Conservation (phyloP, 106 monocot genomes). For the Dendrobium chrysotoxum region DNA sequence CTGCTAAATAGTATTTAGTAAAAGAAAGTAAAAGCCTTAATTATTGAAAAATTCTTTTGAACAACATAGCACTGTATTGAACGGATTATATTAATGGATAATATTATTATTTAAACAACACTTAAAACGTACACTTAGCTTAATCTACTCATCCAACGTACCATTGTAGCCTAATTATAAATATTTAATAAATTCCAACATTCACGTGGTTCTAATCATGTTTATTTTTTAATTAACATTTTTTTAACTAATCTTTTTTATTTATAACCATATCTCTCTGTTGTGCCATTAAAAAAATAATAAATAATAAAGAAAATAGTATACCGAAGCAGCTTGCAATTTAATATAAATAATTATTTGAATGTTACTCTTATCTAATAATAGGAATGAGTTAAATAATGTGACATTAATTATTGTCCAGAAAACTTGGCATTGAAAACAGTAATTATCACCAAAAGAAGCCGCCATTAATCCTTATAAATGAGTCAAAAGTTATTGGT, state of each 20-base stretch:
- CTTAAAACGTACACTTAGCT: too few relatives aligned
- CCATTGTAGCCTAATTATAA: too few relatives aligned
- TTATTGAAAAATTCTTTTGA: too few relatives aligned
- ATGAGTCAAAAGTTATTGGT: not conserved
- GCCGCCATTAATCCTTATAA: not conserved
- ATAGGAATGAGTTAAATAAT: not conserved
- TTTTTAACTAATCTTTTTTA: not conserved
- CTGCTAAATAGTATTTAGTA: too few relatives aligned
- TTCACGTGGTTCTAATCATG: not conserved
- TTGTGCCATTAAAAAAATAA: too few relatives aligned
- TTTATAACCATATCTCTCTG: too few relatives aligned
- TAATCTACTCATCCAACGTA: too few relatives aligned
- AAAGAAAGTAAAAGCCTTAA: too few relatives aligned
- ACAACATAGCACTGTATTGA: too few relatives aligned
- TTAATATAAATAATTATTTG: not conserved
- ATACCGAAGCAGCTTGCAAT: not conserved
- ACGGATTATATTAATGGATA: too few relatives aligned
- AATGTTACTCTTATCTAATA: not conserved
- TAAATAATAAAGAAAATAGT: not conserved
- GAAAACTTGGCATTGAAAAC: not conserved
- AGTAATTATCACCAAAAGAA: not conserved
- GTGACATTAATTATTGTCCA: not conserved
- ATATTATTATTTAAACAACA: too few relatives aligned
- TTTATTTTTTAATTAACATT: not conserved
- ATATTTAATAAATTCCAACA: too few relatives aligned